These are phyloP conservation scores for Didymella lethalis DNA, from an alignment of 2,329 filamentous ascomycete species.

Conservation along the genomic window DNA sequence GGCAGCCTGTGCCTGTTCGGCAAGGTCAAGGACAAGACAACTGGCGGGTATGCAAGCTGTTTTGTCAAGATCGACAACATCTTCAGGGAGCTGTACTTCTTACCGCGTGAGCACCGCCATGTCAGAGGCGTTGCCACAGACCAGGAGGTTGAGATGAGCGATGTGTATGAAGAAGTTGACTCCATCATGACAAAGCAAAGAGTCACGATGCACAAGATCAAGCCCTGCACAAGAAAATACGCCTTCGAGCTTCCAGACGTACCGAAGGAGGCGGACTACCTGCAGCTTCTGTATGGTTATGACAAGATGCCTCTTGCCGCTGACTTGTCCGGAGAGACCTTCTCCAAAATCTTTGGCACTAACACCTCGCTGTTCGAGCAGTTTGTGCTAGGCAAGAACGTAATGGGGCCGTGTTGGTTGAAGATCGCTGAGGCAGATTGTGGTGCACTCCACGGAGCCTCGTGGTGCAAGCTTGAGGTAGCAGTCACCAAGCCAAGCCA, in stretches of 20 bases:
- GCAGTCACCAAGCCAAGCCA: slow-evolving; percentile 79
- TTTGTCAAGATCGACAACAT: slow-evolving; percentile 98
- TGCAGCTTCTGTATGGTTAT: slow-evolving; percentile 97
- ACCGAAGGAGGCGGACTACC: slow-evolving; percentile 87
- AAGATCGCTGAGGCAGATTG: slow-evolving; percentile 89
- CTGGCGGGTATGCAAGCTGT: slow-evolving; percentile 81
- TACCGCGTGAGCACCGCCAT: slow-evolving; percentile 74
- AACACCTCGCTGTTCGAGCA: slow-evolving; percentile 97
- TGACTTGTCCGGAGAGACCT: slow-evolving; percentile 81
- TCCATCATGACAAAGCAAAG: slow-evolving; percentile 85
- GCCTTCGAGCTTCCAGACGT: slow-evolving; percentile 90
- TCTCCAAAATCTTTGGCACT: slow-evolving; percentile 90
- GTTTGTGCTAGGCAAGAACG: slow-evolving; percentile 97
- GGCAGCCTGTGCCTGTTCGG: slow-evolving; percentile 93
- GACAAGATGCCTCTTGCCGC: slow-evolving; percentile 78
- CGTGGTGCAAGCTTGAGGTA: slow-evolving; percentile 95
- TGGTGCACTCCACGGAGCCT: slow-evolving; percentile 84
- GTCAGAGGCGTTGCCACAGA: slow-evolving; percentile 71
- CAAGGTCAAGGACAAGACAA: slow-evolving; percentile 91
- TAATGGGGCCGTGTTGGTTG: slow-evolving; percentile 99
- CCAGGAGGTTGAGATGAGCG: slow-evolving; percentile 83
- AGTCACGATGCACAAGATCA: slow-evolving; percentile 92
- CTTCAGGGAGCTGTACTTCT: slow-evolving; percentile 87
- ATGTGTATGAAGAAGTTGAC: slow-evolving; percentile 91
- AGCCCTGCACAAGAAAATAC: slow-evolving; percentile 87